Evolutionary conservation across 176 grass and related monocot genomes (phyloP).

Genomic region (Elymus sibiricus): DNA sequence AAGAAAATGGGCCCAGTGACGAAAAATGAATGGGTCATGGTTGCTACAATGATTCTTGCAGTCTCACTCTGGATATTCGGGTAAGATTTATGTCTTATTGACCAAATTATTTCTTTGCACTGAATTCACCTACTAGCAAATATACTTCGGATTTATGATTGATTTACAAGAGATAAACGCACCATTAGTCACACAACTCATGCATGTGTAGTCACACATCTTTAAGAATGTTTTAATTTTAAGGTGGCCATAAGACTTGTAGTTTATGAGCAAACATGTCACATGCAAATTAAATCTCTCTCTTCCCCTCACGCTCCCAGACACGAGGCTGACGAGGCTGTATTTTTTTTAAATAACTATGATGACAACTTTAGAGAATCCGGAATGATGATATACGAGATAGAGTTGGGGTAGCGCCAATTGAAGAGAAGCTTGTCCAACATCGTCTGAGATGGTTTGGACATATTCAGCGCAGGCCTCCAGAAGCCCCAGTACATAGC

Average conservation of each 20-base stretch:
- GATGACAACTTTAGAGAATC: background rate
- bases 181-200: background rate
- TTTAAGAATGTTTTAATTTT: background rate
- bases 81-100: slow-evolving; percentile 47
- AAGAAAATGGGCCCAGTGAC: slow-evolving; percentile 86
- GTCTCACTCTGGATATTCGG: slow-evolving; percentile 91
- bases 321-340: no score
- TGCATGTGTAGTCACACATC: background rate
- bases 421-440: no score
- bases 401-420: no score
- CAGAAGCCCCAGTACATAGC: no score
- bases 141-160: background rate
- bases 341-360: background rate
- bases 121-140: slow-evolving; percentile 11
- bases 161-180: background rate
- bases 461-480: no score
- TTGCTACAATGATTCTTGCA: slow-evolving; percentile 92
- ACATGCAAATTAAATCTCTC: no score
- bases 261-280: background rate
- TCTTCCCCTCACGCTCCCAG: no score
- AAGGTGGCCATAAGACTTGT: background rate
- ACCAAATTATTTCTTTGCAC: background rate
- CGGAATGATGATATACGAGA: no score
- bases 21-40: slow-evolving; percentile 92
- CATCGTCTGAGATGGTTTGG: no score